These are phyloP conservation scores for Geotrichum reessii DNA, from an alignment of 1,139 yeast genomes.

Conservation along the genomic window DNA sequence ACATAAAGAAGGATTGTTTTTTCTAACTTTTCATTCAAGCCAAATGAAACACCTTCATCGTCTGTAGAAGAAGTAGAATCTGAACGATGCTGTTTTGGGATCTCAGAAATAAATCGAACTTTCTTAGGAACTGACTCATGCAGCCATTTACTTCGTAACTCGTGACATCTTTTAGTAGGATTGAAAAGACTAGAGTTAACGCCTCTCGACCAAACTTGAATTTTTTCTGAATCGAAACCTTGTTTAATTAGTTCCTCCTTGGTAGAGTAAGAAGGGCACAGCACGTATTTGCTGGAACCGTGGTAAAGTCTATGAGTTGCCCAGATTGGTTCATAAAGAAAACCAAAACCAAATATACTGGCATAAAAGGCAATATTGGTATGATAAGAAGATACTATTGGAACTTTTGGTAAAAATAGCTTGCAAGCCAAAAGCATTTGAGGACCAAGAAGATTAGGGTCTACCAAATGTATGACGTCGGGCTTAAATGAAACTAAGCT, in stretches of 20 bases:
- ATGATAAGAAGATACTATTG: conserved; percentile 24
- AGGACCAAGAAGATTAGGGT: conserved; percentile 24
- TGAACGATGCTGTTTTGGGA: not conserved
- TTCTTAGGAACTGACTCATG: not conserved
- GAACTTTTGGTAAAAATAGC: conserved; percentile 20
- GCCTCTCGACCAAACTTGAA: conserved; percentile 23
- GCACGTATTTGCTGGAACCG: conserved; percentile 18
- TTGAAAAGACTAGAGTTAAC: conserved; percentile 20
- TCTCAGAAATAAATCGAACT: not conserved
- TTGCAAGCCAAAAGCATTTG: conserved; percentile 22
- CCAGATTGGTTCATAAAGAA: conserved; percentile 23
- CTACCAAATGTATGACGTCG: conserved; percentile 23
- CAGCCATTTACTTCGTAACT: conserved; percentile 18
- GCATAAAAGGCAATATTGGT: conserved; percentile 25
- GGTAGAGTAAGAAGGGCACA: conserved; percentile 23
- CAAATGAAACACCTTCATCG: conserved; percentile 22
- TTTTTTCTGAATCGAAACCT: conserved; percentile 18
- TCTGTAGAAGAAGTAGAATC: not conserved
- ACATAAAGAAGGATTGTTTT: conserved; percentile 22
- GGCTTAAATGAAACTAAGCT: conserved; percentile 19
- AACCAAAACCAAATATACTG: conserved; percentile 22
- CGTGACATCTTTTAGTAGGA: conserved; percentile 14
- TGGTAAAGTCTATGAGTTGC: conserved; percentile 22
- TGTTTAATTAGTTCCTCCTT: conserved; percentile 20
- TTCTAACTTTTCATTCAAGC: conserved; percentile 14